Evolutionary conservation across 169 alveolate species (phyloP).

Genomic region (Plasmodium ovale): DNA sequence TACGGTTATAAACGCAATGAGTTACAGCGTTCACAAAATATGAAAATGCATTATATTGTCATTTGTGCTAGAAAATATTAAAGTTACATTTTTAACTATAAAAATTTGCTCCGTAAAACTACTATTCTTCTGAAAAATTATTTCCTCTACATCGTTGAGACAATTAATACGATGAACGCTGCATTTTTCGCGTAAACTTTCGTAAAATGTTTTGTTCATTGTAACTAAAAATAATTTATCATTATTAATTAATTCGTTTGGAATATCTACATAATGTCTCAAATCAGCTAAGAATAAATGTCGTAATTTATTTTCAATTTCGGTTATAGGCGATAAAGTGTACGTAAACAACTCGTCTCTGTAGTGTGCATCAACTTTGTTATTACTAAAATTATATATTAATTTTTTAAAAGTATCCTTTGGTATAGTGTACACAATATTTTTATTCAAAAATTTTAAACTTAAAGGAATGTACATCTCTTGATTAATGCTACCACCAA

Average conservation of each 20-base stretch:
- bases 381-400: conserved; percentile 24
- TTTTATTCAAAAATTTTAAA: conserved; percentile 28
- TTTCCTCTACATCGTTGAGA: conserved; percentile 10
- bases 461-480: conserved; percentile 52
- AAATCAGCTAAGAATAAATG: conserved; percentile 43
- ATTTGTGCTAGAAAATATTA: too few relatives aligned
- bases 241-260: conserved; percentile 18
- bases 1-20: background rate
- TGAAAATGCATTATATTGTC: too few relatives aligned
- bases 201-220: conserved; percentile 18
- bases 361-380: background rate
- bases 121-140: conserved; percentile 12
- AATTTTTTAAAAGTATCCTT: conserved; percentile 37
- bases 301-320: conserved; percentile 42
- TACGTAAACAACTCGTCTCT: background rate
- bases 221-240: conserved; percentile 18
- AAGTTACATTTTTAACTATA: conserved; percentile 26
- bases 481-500: conserved; percentile 8
- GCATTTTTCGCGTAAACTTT: conserved; percentile 23
- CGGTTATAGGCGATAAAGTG: conserved; percentile 17
- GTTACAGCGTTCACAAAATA: background rate
- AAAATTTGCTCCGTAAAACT: conserved; percentile 33
- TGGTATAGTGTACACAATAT: conserved; percentile 26
- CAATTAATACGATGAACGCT: conserved; percentile 9
- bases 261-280: conserved; percentile 47